A percentile compares a stretch with the other conserved stretches of the same genome.
These are phyloP conservation scores for Diaporthe sp. DNA, from an alignment of 2,329 filamentous ascomycete species.

Conservation along the genomic window DNA sequence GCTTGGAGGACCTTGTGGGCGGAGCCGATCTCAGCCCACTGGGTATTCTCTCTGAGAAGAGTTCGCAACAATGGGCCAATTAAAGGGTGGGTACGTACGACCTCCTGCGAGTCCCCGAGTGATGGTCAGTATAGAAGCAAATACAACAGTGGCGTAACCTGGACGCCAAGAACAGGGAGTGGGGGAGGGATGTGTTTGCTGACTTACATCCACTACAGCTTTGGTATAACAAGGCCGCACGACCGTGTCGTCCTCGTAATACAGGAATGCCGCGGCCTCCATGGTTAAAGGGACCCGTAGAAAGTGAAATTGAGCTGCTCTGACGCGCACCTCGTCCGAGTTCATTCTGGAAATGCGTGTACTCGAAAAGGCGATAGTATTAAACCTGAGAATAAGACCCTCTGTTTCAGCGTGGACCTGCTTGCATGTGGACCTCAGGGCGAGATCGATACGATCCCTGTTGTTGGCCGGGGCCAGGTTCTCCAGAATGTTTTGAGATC, in stretches of 20 bases:
- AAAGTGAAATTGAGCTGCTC: constrained; percentile 4
- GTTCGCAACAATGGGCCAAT: neutral
- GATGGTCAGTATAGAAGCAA: neutral
- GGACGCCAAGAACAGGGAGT: neutral
- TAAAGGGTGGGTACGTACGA: neutral
- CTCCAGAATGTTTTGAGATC: neutral
- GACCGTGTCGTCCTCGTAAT: neutral
- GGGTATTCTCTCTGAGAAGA: neutral
- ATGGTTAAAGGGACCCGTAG: neutral
- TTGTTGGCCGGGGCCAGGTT: neutral
- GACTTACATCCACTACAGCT: neutral
- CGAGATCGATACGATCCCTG: neutral
- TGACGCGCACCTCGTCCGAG: neutral
- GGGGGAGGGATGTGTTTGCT: neutral
- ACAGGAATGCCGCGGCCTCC: neutral
- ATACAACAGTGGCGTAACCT: neutral
- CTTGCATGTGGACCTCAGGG: neutral
- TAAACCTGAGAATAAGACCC: neutral
- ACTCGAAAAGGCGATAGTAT: neutral
- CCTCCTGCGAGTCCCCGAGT: neutral
- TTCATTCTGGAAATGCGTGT: neutral
- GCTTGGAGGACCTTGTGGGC: constrained; percentile 7
- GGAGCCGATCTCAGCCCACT: neutral
- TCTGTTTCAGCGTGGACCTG: neutral
- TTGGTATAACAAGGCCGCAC: neutral